phyloP scores from a whole-genome alignment of 495 filamentous ascomycete genomes.

The Recurvomyces mirabilis region DNA sequence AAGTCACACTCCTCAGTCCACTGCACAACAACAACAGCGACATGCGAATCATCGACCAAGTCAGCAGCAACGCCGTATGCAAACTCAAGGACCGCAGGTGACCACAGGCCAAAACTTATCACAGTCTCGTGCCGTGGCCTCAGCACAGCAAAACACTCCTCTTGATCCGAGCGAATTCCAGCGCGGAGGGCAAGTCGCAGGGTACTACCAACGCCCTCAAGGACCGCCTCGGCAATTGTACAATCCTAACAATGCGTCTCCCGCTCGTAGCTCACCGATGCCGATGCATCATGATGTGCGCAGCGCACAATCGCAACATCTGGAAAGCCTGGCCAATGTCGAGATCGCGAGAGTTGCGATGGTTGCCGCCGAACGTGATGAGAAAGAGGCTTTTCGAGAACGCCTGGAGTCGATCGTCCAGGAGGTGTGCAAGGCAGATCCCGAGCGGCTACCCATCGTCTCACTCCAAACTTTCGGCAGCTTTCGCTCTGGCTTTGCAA shows the following conservation, averaged over 20 bases:
- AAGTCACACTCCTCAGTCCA: no score
- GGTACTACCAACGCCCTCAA: conserved; percentile 4
- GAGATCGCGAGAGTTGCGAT: conserved; percentile 29
- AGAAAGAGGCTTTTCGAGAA: conserved; percentile 52
- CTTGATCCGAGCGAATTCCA: conserved; percentile 19
- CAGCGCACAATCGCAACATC: no score
- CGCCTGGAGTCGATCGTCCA: conserved; percentile 46
- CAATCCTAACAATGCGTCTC: conserved; percentile 16
- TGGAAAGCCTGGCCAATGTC: conserved; percentile 23
- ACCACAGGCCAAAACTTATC: no score
- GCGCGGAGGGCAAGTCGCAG: conserved; percentile 6
- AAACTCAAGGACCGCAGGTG: no score
- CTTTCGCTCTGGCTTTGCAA: conserved; percentile 61
- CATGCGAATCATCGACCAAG: no score
- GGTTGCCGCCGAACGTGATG: conserved; percentile 37
- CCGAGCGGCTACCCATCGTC: conserved; percentile 33
- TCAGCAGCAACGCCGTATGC: no score
- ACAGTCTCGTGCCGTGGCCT: no score
- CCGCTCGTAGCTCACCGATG: neutral
- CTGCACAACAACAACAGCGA: no score
- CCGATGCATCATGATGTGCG: no score
- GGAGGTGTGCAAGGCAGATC: conserved; percentile 41
- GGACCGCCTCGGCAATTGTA: conserved; percentile 12
- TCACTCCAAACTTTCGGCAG: conserved; percentile 61
- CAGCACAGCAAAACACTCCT: conserved; percentile 6